Conservation (phyloP, 441 rosid species). For the Sinapis alba region DNA sequence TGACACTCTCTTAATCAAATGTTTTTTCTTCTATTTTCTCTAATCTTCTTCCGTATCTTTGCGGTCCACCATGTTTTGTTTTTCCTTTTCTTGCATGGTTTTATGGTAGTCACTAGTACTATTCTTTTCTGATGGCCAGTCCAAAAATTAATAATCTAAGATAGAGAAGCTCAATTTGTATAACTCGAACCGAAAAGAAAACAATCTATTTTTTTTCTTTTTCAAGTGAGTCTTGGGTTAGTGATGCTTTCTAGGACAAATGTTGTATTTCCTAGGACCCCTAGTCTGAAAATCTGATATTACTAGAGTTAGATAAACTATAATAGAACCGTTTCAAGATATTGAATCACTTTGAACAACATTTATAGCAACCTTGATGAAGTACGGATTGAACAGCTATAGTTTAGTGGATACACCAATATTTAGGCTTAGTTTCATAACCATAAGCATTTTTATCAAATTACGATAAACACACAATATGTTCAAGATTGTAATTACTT, state of each 20-base stretch:
- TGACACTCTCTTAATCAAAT: conserved; percentile 27
- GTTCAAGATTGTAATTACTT: not conserved
- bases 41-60: conserved; percentile 23
- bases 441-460: not conserved
- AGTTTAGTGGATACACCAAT: not conserved
- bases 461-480: not conserved
- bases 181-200: not conserved
- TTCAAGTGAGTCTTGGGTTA: not conserved
- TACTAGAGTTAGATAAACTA: not conserved
- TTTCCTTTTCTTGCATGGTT: conserved; percentile 14
- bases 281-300: not conserved
- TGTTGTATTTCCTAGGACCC: not conserved
- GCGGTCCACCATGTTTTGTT: conserved; percentile 22
- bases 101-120: conserved; percentile 6
- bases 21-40: conserved; percentile 21
- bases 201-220: not conserved
- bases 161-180: not conserved
- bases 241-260: not conserved
- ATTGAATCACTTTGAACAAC: not conserved
- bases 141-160: conserved; percentile 1
- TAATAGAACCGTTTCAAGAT: not conserved
- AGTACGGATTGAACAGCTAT: not conserved
- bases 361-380: too few species aligned
- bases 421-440: not conserved
- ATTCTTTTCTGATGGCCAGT: not conserved